phyloP scores from a whole-genome alignment of 73 alveolate species.

The Symbiodinium natans region DNA sequence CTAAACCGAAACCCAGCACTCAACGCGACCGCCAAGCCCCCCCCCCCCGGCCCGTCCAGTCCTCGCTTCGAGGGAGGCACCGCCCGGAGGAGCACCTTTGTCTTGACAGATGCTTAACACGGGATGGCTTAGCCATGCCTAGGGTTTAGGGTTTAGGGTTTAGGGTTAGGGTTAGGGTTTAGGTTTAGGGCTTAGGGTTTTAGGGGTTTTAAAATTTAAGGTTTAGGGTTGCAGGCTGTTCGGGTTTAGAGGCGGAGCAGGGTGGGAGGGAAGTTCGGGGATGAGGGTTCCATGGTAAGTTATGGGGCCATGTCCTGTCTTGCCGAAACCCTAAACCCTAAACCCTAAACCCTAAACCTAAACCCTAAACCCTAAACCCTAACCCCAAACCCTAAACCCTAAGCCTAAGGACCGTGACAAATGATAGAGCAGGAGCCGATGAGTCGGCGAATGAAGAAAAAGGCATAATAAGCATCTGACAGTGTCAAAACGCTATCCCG shows the following conservation, averaged over 20 bases:
- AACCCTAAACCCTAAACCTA: neutral
- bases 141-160: neutral
- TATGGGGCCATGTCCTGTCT: no score
- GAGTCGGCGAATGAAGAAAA: no score
- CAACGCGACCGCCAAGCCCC: no score
- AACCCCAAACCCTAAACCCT: neutral
- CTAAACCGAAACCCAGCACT: neutral
- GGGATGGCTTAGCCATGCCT: neutral
- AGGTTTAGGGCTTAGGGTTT: neutral
- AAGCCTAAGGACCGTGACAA: neutral
- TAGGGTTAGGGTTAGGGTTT: neutral
- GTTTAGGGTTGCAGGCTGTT: no score
- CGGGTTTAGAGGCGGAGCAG: no score
- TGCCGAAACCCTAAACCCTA: neutral
- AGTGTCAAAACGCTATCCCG: no score
- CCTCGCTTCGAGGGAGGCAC: neutral
- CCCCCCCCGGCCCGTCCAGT: no score
- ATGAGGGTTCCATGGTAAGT: neutral
- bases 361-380: no score
- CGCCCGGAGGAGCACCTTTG: neutral
- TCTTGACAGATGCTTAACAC: neutral
- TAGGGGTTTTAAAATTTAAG: neutral
- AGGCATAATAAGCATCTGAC: no score
- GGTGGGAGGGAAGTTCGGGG: neutral
- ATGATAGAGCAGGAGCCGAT: no score